These are phyloP conservation scores for Auricularia sp. DNA, from an alignment of 768 basidiomycete species.

Conservation along the genomic window DNA sequence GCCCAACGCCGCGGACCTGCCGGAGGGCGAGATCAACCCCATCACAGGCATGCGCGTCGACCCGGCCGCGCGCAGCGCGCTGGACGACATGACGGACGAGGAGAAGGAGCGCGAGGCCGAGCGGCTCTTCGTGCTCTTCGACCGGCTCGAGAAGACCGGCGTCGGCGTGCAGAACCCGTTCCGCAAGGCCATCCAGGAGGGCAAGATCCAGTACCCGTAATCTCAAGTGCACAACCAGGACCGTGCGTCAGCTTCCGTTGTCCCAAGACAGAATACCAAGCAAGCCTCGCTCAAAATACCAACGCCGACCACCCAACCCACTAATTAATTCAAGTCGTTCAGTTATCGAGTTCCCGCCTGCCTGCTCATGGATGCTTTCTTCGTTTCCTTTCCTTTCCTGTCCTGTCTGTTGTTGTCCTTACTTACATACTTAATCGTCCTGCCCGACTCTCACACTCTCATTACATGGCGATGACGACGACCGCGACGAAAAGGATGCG, in stretches of 20 bases:
- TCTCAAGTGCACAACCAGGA: too few species aligned
- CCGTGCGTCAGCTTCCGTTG: too few species aligned
- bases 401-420: too few species aligned
- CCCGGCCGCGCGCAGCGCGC: constrained; percentile 18
- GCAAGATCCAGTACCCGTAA: constrained; percentile 17
- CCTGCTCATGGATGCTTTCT: not conserved
- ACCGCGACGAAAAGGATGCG: not conserved
- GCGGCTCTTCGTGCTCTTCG: constrained; percentile 83
- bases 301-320: not conserved
- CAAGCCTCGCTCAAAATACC: not conserved
- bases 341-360: not conserved
- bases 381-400: too few species aligned
- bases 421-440: too few species aligned
- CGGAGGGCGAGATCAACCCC: constrained; percentile 53
- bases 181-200: constrained; percentile 53
- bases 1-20: constrained; percentile 7
- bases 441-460: not conserved
- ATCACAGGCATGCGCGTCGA: constrained; percentile 40
- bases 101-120: constrained; percentile 94
- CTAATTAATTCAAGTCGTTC: too few species aligned
- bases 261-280: not conserved
- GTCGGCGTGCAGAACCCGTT: constrained; percentile 50
- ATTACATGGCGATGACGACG: not conserved
- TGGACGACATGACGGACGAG: constrained; percentile 76
- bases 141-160: constrained; percentile 72